Base-by-base conservation (phyloP, 208 protist genomes). In the Wallacemonas sp. region DNA sequence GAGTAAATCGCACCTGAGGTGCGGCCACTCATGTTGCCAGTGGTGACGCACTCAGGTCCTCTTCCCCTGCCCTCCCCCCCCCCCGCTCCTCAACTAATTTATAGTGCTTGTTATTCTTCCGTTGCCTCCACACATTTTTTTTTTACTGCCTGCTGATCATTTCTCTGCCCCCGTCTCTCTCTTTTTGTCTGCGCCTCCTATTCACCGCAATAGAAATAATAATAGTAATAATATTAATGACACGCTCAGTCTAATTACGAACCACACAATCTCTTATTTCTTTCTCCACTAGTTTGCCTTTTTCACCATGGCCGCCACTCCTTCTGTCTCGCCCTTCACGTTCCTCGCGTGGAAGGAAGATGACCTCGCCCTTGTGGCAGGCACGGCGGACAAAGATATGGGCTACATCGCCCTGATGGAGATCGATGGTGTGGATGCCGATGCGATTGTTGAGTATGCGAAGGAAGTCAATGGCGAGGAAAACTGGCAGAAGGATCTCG, bases 331-430 rank as follows among this genome's bases (percentile, higher is more conserved):
- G 41, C 75, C 75, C 8, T 80, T 80, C 38, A 61, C 51, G 27
- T 80, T 77, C 45, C 24, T 80, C 19, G 41, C 61, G 6, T 77
- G 68, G 70, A 80, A 80, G 46, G 75, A 75, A 38, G 75, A 80
- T 33, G 70, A 70, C 24, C 21, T 53, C 36, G 26, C 70, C 9
- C 44, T 80, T 22, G 66, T 76, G 19, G 68, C 58, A 5, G 63
- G 47, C n/a, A 62, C 68, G 5, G 22, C 5, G 22, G 44, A 72
- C 63, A 53, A 62, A 19, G 31, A 47, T 8, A 17, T 68, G 3
- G 66, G 67, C 47, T 73, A 80, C 63, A 55, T 72, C n/a, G 30
- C 27, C 14, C 60, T 75, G 14, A 38, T 80, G 28, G 36, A 33
- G 14, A 54, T 77, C 15, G 75, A 77, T 44, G 70, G 70, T 41